Conservation (phyloP, 2,329 filamentous ascomycete genomes). For the Onygenales sp. region DNA sequence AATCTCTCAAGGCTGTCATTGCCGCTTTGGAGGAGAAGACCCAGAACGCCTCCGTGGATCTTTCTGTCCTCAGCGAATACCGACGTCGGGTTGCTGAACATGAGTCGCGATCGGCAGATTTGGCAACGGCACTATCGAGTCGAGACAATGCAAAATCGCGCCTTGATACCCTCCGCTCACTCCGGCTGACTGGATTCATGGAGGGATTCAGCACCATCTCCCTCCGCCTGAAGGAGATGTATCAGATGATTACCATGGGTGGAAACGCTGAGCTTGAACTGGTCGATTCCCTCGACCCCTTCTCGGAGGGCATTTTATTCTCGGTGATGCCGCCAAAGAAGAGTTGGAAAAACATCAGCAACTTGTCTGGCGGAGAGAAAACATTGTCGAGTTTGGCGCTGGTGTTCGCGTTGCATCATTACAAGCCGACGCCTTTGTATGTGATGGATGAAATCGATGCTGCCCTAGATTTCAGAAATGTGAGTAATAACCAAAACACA, state of each 20-base stretch:
- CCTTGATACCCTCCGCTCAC: slow-evolving; percentile 80
- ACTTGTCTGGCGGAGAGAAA: slow-evolving; percentile 93
- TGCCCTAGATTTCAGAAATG: slow-evolving; percentile 93
- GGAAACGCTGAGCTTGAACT: slow-evolving; percentile 96
- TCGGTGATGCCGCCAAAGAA: slow-evolving; percentile 99
- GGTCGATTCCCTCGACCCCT: slow-evolving; percentile 91
- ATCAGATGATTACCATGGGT: slow-evolving; percentile 99
- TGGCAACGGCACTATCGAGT: slow-evolving; percentile 64
- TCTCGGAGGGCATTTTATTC: slow-evolving; percentile 93
- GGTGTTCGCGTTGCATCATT: slow-evolving; percentile 97
- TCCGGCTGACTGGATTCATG: slow-evolving; percentile 95
- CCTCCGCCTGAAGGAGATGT: slow-evolving; percentile 95
- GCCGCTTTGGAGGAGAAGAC: slow-evolving; percentile 63
- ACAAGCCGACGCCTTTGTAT: slow-evolving; percentile 93
- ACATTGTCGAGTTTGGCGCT: slow-evolving; percentile 85
- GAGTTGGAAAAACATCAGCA: slow-evolving; percentile 98
- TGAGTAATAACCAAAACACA: slow-evolving; percentile 45
- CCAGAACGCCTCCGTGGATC: slow-evolving; percentile 76
- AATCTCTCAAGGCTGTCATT: slow-evolving; percentile 54
- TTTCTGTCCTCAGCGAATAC: slow-evolving; percentile 82
- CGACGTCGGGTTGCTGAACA: slow-evolving; percentile 78
- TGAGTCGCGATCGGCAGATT: slow-evolving; percentile 68
- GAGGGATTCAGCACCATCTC: slow-evolving; percentile 93
- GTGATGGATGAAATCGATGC: slow-evolving; percentile 99
- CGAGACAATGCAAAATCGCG: slow-evolving; percentile 86